Conservation (phyloP, 2,329 filamentous ascomycete species). For the Thelonectria discophora region DNA sequence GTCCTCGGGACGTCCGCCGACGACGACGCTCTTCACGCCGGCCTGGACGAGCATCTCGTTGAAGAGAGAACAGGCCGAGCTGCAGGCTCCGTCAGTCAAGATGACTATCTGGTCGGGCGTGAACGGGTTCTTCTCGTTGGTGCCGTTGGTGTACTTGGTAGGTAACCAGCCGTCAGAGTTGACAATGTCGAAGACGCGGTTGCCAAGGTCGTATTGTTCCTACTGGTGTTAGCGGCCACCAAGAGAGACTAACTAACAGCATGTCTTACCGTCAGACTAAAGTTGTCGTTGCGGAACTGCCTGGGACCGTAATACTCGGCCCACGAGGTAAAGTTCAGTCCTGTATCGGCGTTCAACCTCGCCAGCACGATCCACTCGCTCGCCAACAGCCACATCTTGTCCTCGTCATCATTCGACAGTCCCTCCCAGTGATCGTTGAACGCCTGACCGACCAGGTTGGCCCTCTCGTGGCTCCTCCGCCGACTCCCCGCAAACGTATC, state of each 20-base stretch:
- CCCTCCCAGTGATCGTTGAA: not conserved
- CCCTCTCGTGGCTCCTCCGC: slow-evolving; percentile 6
- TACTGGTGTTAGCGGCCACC: not conserved
- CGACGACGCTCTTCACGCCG: slow-evolving; percentile 63
- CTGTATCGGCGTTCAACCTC: slow-evolving; percentile 6
- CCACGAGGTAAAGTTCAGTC: slow-evolving; percentile 8
- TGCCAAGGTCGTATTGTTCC: slow-evolving; percentile 12
- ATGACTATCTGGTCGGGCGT: slow-evolving; percentile 50
- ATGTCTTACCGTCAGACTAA: slow-evolving; percentile 2
- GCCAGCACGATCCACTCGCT: slow-evolving; percentile 10
- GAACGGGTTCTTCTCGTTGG: slow-evolving; percentile 6
- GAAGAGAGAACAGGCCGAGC: slow-evolving; percentile 68
- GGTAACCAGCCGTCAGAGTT: slow-evolving; percentile 8
- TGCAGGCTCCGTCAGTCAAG: slow-evolving; percentile 65
- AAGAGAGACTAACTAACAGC: too few relatives aligned
- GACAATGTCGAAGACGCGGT: not conserved
- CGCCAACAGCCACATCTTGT: not conserved
- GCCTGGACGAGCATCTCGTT: slow-evolving; percentile 61
- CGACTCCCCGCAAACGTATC: slow-evolving; percentile 7
- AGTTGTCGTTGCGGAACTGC: slow-evolving; percentile 2
- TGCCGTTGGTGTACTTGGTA: not conserved
- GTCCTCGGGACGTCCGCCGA: slow-evolving; percentile 64
- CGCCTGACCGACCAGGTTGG: not conserved
- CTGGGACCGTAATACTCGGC: slow-evolving; percentile 10
- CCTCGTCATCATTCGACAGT: not conserved